Evolutionary conservation across 768 basidiomycete species (phyloP).

Genomic region (Fomitopsis pulvina): DNA sequence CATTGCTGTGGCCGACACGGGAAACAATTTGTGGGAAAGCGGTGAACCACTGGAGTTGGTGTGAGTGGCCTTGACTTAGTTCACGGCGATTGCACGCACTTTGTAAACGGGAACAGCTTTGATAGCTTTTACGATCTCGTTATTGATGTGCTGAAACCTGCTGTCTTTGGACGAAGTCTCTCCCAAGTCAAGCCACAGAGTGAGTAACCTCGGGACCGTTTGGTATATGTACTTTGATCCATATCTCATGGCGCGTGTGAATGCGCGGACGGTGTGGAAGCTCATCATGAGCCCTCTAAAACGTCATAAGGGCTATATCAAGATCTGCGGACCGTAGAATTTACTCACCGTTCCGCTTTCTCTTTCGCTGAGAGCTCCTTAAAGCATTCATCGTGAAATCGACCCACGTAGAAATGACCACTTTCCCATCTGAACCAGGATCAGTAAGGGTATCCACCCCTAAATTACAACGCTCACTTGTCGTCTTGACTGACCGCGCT

Average conservation of each 20-base stretch:
- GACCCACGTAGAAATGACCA: slow-evolving; percentile 78
- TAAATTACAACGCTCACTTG: slow-evolving; percentile 30
- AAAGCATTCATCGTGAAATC: slow-evolving; percentile 78
- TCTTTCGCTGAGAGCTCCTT: slow-evolving; percentile 45
- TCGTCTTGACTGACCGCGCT: slow-evolving; percentile 42
- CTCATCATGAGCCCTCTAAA: slow-evolving; percentile 59
- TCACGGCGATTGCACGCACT: slow-evolving; percentile 31
- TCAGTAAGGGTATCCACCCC: background rate
- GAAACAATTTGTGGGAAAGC: slow-evolving; percentile 98
- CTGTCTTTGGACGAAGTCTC: slow-evolving; percentile 36
- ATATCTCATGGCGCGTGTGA: slow-evolving; percentile 59
- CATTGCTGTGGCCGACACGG: slow-evolving; percentile 72
- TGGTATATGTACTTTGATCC: slow-evolving; percentile 98
- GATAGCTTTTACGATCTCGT: slow-evolving; percentile 37
- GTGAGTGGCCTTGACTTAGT: background rate
- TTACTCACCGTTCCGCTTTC: slow-evolving; percentile 29
- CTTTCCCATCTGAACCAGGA: slow-evolving; percentile 66
- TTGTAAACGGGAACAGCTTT: slow-evolving; percentile 72
- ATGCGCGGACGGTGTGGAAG: slow-evolving; percentile 57
- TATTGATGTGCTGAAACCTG: slow-evolving; percentile 50
- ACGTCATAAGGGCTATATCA: background rate
- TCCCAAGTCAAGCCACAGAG: slow-evolving; percentile 91
- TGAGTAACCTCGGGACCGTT: slow-evolving; percentile 88
- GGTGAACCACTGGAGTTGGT: slow-evolving; percentile 71
- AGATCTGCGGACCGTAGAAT: background rate